phyloP scores from a whole-genome alignment of 1,284 basidiomycete species.

The Pseudozyma hubeiensis region DNA sequence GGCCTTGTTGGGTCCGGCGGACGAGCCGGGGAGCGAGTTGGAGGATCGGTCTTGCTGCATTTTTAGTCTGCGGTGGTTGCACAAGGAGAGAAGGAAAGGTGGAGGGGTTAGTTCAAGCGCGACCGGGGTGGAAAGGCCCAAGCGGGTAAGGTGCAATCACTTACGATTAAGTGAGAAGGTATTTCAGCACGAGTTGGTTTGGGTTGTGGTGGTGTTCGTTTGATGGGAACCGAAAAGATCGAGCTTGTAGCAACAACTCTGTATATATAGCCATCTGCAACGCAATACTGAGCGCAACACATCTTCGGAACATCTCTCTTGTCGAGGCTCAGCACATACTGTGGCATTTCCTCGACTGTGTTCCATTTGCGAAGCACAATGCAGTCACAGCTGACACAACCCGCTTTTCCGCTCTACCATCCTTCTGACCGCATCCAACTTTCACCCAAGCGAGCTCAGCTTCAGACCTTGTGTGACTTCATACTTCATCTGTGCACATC shows the following conservation, averaged over 20 bases:
- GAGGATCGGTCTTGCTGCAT: slow-evolving; percentile 27
- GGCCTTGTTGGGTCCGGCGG: slow-evolving; percentile 39
- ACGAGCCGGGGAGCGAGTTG: slow-evolving; percentile 32
- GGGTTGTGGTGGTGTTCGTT: not conserved
- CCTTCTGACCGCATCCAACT: not conserved
- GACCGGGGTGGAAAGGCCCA: not conserved
- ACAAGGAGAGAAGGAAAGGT: not conserved
- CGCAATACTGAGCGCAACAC: no score
- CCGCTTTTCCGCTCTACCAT: not conserved
- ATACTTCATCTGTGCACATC: not conserved
- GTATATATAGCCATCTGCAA: not conserved
- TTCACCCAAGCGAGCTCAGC: not conserved
- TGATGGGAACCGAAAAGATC: no score
- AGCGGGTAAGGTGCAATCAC: slow-evolving; percentile 1
- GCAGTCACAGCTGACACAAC: slow-evolving; percentile 15
- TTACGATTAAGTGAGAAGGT: slow-evolving; percentile 39
- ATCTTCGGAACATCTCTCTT: no score
- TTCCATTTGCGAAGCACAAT: not conserved
- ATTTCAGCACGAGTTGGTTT: slow-evolving; percentile 46
- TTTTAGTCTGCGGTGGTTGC: slow-evolving; percentile 18
- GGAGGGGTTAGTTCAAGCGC: not conserved
- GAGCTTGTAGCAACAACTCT: not conserved
- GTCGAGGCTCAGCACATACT: no score
- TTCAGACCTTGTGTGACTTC: slow-evolving; percentile 2
- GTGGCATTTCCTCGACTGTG: no score